Evolutionary conservation across 1,284 basidiomycete species (phyloP), one percentile per base, ranked within the genome.

Genomic region (Erythrobasidium hasegawianum): DNA sequence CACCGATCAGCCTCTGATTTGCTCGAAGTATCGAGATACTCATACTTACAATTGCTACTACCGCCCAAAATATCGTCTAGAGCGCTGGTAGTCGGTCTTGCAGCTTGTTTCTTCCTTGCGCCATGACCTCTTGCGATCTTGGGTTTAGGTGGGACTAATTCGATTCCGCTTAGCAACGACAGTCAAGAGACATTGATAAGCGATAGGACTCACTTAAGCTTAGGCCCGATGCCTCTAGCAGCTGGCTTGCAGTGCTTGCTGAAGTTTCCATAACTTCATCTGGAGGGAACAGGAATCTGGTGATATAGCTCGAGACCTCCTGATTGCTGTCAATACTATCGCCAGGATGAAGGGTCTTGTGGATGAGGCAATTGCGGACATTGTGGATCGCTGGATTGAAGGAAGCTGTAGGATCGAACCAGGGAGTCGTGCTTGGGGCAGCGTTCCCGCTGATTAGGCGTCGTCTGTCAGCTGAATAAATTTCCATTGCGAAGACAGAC

Each of bases 341-440:
- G 16, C 40, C 29, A 20, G 62, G 56, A 29, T 65, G 18, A 7
- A 65, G 18, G 5, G 57, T 29, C 62, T 65, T 65, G 27, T 65
- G 55, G 10, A 65, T 65, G 29, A 65, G 43, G 22, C 56, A 57
- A 33, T 65, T 58, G 1, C 55, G 55, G 43, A 57, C 26, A 22
- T 65, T 65, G 24, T 65, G 62, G 18, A 65, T 65, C 8, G 62
- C 54, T 16, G 62, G 62, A 39, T 65, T 65, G 49, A 57, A 65
- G 1, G 62, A 65, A 20, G 53, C 41, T 14, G n/a, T 55, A 14
- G 62, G 43, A 16, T 65, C 62, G 22, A 65, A 65, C 62, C 62
- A 65, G 2, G 62, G 55, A 14, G 54, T 47, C 13, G 61, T 64
- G 5, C 49, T 26, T 5, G 43, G 49, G 26, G 55, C 13, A 14